Conservation (phyloP, 2,329 filamentous ascomycete genomes). For the Epichloe bromicola region DNA sequence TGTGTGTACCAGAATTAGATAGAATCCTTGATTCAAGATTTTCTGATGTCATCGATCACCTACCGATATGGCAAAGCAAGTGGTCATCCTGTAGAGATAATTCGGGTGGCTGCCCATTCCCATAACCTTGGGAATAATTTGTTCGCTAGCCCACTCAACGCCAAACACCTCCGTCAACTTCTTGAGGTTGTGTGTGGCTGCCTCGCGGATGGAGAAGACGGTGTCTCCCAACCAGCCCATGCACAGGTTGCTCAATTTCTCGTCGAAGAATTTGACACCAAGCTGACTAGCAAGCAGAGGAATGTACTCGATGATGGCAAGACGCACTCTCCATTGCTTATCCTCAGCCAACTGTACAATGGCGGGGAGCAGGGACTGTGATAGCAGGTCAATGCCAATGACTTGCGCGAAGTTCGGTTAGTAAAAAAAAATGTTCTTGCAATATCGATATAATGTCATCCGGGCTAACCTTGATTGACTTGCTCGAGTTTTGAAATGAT, state of each 20-base stretch:
- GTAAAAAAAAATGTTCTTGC: background rate
- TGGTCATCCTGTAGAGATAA: conserved; percentile 99
- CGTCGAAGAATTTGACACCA: conserved; percentile 94
- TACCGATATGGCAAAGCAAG: conserved; percentile 98
- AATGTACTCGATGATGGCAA: conserved; percentile 99
- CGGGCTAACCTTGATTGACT: conserved; percentile 70
- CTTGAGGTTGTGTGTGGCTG: conserved; percentile 92
- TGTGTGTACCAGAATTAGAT: conserved; percentile 22
- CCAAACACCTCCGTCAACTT: conserved; percentile 98
- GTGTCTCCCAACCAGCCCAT: conserved; percentile 99
- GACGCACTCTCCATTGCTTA: conserved; percentile 96
- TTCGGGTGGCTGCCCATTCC: conserved; percentile 97
- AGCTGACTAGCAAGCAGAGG: conserved; percentile 90
- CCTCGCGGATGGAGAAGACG: conserved; percentile 96
- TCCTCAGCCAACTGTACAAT: conserved; percentile 97
- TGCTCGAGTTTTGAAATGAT: conserved; percentile 99
- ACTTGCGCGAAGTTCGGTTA: conserved; percentile 41
- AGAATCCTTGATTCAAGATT: background rate
- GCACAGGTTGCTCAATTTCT: conserved; percentile 87
- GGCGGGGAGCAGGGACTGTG: conserved; percentile 88
- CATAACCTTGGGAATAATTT: conserved; percentile 97
- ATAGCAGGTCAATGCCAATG: conserved; percentile 93
- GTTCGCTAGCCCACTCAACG: conserved; percentile 91
- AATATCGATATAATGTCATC: conserved; percentile 11
- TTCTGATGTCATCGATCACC: conserved; percentile 20